Conservation (phyloP, 2,329 filamentous ascomycete species). For the Thyridium curvatum region DNA sequence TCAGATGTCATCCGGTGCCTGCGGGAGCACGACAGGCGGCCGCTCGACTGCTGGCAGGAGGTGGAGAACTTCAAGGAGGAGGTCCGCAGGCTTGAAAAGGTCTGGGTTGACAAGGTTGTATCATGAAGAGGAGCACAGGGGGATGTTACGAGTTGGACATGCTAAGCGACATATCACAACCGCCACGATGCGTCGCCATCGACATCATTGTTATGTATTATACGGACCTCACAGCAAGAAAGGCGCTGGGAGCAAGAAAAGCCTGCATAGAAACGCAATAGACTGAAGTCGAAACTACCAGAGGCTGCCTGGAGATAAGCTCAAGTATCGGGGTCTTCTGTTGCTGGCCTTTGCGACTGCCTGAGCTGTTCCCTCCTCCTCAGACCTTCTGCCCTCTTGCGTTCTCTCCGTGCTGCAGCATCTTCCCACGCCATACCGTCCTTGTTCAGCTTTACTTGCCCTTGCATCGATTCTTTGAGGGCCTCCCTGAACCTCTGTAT, state of each 20-base stretch:
- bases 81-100: conserved; percentile 78
- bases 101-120: conserved; percentile 80
- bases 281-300: neutral
- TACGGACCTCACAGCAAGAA: conserved; percentile 10
- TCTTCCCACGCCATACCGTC: conserved; percentile 49
- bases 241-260: neutral
- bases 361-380: conserved; percentile 25
- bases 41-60: conserved; percentile 91
- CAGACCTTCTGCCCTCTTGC: conserved; percentile 54
- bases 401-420: conserved; percentile 40
- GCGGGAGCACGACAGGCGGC: conserved; percentile 75
- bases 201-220: conserved; percentile 18
- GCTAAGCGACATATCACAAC: too few species aligned
- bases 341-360: conserved; percentile 15
- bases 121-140: conserved; percentile 22
- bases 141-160: neutral
- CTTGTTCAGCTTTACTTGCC: conserved; percentile 18
- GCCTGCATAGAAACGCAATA: conserved; percentile 6
- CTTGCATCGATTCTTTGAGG: conserved; percentile 30
- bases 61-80: conserved; percentile 86
- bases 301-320: neutral
- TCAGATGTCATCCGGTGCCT: conserved; percentile 74
- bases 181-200: neutral
- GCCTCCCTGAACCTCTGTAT: conserved; percentile 58
- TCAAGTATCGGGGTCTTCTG: neutral